Percentiles rank a stretch among this genome's conserved stretches.
phyloP scores from a whole-genome alignment of 805 yeast species.

The Tetrapisispora fleetii region DNA sequence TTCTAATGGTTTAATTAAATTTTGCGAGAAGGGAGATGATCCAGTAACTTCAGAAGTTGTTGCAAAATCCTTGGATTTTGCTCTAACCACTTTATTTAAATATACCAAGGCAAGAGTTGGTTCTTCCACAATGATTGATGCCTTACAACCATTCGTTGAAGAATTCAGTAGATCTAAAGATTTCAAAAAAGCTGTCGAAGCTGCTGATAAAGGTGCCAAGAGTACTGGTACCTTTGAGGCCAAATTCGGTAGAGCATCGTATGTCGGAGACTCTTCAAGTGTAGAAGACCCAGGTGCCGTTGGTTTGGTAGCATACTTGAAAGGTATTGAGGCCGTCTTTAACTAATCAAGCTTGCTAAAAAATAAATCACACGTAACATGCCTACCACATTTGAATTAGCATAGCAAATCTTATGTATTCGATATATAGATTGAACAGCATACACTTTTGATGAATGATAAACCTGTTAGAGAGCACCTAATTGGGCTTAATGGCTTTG shows the following conservation, averaged over 20 bases:
- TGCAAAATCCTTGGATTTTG: constrained; percentile 43
- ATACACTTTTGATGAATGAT: too few relatives aligned
- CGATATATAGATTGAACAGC: too few relatives aligned
- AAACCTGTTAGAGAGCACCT: too few relatives aligned
- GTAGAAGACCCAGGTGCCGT: constrained; percentile 94
- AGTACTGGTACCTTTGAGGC: constrained; percentile 68
- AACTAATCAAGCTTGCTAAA: too few relatives aligned
- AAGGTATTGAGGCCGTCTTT: constrained; percentile 27
- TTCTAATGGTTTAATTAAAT: constrained; percentile 39
- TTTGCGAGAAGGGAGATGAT: constrained; percentile 16
- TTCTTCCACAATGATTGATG: constrained; percentile 82
- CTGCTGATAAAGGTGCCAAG: constrained; percentile 70
- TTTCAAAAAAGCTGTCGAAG: constrained; percentile 49
- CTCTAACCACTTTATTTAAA: constrained; percentile 64
- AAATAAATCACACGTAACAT: too few relatives aligned
- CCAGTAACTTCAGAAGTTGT: constrained; percentile 29
- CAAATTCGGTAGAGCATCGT: constrained; percentile 88
- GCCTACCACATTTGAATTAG: too few relatives aligned
- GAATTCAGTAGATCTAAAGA: constrained; percentile 43
- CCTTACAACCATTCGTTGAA: constrained; percentile 77
- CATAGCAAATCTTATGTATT: too few relatives aligned
- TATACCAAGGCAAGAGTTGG: constrained; percentile 87
- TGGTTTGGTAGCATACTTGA: constrained; percentile 54
- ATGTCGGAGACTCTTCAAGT: constrained; percentile 63
- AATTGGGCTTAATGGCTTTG: too few relatives aligned